A percentile compares a stretch with the other conserved stretches of the same genome.
These are phyloP conservation scores for Metschnikowia proteae DNA, from an alignment of 805 yeast genomes.

Conservation along the genomic window DNA sequence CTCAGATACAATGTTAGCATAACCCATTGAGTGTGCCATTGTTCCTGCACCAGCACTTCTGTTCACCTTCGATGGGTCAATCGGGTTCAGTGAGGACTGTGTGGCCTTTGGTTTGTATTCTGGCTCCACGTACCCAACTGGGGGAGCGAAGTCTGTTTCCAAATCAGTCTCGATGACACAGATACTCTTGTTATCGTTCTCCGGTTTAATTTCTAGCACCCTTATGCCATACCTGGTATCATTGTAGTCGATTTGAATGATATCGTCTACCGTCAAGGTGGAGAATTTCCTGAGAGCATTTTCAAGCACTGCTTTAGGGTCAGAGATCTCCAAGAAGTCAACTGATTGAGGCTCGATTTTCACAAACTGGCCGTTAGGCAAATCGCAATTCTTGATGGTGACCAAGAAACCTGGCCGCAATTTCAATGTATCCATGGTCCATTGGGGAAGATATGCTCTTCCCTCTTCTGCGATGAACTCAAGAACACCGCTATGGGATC, in stretches of 20 bases:
- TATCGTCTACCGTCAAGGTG: conserved; percentile 78
- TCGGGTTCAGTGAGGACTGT: conserved; percentile 32
- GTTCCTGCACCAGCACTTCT: conserved; percentile 52
- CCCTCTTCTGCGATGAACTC: conserved; percentile 99
- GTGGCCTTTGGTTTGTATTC: conserved; percentile 47
- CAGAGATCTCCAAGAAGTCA: conserved; percentile 87
- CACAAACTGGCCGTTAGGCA: conserved; percentile 84
- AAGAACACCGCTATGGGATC: conserved; percentile 88
- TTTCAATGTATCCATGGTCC: conserved; percentile 86
- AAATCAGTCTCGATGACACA: conserved; percentile 97
- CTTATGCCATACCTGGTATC: conserved; percentile 72
- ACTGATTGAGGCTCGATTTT: conserved; percentile 94
- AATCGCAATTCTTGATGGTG: conserved; percentile 68
- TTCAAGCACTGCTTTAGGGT: conserved; percentile 95
- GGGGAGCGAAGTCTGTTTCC: conserved; percentile 97
- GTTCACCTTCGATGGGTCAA: conserved; percentile 32
- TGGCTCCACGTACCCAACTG: conserved; percentile 96
- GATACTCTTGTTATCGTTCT: conserved; percentile 57
- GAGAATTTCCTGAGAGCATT: conserved; percentile 87
- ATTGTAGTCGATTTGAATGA: conserved; percentile 82
- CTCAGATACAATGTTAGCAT: conserved; percentile 52
- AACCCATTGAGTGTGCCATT: conserved; percentile 74
- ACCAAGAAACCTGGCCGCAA: conserved; percentile 78
- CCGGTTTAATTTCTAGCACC: conserved; percentile 85
- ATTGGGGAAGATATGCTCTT: conserved; percentile 86